These are phyloP conservation scores for Pseudogymnoascus sp. DNA, from an alignment of 2,329 filamentous ascomycete genomes.

Conservation along the genomic window DNA sequence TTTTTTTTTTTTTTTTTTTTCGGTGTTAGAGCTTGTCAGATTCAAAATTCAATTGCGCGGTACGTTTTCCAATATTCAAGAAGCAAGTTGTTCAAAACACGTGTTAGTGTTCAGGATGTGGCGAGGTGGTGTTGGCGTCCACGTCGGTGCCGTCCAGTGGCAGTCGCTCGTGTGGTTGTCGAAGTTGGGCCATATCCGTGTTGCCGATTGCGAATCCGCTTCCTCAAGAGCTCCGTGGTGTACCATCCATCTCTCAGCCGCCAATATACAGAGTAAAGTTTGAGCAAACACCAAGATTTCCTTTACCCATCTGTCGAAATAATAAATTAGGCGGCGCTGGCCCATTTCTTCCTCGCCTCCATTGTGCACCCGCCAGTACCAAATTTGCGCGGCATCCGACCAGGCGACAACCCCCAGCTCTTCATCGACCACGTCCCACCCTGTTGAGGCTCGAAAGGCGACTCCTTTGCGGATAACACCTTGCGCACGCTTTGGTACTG, in stretches of 20 bases:
- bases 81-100: neutral
- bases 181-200: neutral
- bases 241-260: neutral
- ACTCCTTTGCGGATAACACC: neutral
- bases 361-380: neutral
- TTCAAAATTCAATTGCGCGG: neutral
- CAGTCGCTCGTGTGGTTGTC: neutral
- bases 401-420: neutral
- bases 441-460: neutral
- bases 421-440: neutral
- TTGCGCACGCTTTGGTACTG: neutral
- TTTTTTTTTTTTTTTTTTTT: constrained; percentile 35
- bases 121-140: neutral
- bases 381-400: neutral
- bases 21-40: neutral
- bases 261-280: neutral
- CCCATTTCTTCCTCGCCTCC: neutral
- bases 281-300: neutral
- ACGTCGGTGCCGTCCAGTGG: neutral
- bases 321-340: neutral
- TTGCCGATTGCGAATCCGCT: neutral
- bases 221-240: neutral
- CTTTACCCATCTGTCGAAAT: neutral
- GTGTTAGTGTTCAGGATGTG: neutral
- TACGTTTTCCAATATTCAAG: neutral